Evolutionary conservation across 352 stramenopile genomes (phyloP).

Genomic region (Phytophthora capsici): DNA sequence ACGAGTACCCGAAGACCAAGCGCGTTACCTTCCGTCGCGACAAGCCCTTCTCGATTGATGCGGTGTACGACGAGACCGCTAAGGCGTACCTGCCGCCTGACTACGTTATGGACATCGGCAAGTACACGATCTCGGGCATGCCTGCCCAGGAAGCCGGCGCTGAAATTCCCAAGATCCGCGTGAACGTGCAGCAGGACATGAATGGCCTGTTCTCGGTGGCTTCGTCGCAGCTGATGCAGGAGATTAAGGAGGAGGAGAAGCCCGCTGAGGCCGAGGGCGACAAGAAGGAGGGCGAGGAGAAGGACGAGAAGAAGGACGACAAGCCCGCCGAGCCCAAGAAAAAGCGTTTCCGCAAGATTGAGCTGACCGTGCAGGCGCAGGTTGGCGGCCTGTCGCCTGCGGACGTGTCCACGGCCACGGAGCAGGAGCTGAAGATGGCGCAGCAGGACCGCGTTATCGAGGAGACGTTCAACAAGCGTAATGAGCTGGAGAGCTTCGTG

Average conservation of each 20-base stretch:
- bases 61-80: conserved; percentile 89
- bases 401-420: conserved; percentile 73
- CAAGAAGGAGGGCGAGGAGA: conserved; percentile 61
- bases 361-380: conserved; percentile 75
- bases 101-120: conserved; percentile 86
- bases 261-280: conserved; percentile 63
- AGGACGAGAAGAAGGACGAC: conserved; percentile 77
- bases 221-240: conserved; percentile 97
- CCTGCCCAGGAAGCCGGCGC: conserved; percentile 67
- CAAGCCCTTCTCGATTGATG: conserved; percentile 93
- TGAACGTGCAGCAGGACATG: conserved; percentile 98
- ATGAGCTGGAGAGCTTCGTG: conserved; percentile 99
- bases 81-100: conserved; percentile 67
- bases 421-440: conserved; percentile 96
- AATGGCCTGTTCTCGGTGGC: conserved; percentile 96
- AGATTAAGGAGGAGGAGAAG: conserved; percentile 92
- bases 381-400: conserved; percentile 62
- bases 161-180: conserved; percentile 92
- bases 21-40: conserved; percentile 95
- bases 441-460: conserved; percentile 95
- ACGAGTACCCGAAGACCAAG: conserved; percentile 98
- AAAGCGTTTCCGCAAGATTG: conserved; percentile 95
- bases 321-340: conserved; percentile 89
- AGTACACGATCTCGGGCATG: conserved; percentile 94
- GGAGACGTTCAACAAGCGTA: conserved; percentile 98